phyloP scores from a whole-genome alignment of 352 stramenopile genomes.

The Globisporangium okanoganense region DNA sequence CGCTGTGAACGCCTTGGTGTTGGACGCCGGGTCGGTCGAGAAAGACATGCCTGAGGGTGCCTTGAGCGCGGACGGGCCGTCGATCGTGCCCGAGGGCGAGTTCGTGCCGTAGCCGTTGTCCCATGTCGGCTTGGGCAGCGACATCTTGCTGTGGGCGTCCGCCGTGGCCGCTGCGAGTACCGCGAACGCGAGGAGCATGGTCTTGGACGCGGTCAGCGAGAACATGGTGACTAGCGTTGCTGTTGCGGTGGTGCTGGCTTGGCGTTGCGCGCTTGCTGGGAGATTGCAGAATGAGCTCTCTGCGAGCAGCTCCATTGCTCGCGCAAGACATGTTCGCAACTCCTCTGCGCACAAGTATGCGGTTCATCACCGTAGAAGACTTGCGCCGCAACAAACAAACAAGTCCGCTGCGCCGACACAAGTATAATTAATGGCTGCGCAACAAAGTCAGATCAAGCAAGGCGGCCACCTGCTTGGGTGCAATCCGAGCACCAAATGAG shows the following conservation, averaged over 20 bases:
- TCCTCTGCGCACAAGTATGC: not conserved
- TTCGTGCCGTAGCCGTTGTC: conserved; percentile 12
- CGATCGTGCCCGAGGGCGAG: conserved; percentile 6
- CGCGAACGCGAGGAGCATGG: conserved; percentile 3
- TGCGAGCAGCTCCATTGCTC: not conserved
- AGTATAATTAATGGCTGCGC: too few relatives aligned
- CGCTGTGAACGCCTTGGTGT: conserved; percentile 10
- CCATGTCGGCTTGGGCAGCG: conserved; percentile 20
- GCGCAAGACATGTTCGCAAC: not conserved
- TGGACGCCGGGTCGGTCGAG: conserved; percentile 2
- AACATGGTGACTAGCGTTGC: conserved; percentile 9
- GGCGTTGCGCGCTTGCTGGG: not conserved
- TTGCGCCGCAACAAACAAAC: not conserved
- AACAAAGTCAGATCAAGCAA: too few relatives aligned
- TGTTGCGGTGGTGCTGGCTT: not conserved
- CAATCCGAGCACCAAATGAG: too few relatives aligned
- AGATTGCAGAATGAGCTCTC: conserved; percentile 6
- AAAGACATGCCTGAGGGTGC: conserved; percentile 11
- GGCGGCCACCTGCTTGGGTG: too few relatives aligned
- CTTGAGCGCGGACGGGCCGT: not conserved
- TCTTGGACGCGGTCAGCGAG: conserved; percentile 7
- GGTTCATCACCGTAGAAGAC: not conserved
- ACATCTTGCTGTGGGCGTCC: conserved; percentile 27
- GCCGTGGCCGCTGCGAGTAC: not conserved
- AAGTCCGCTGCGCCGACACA: too few relatives aligned